Evolutionary conservation across 352 stramenopile species (phyloP), one percentile per base, ranked within the genome.

Genomic region (Peronospora farinosa): DNA sequence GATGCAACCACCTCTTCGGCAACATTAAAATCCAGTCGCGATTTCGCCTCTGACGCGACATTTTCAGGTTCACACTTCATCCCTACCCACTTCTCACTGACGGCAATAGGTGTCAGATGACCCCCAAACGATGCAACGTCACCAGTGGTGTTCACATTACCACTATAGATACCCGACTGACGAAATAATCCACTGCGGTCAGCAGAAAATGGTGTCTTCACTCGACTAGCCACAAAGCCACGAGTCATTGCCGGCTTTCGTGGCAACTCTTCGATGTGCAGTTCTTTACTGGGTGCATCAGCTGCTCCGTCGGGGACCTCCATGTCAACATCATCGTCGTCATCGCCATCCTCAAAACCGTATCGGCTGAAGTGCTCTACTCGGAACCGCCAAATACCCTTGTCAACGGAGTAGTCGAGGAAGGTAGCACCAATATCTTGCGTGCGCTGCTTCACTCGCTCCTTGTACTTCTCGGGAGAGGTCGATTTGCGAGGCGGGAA

Each of bases 351-450:
- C 37, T 77, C 65, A 44, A 93, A 79, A 4, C 78, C 82, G 41
- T 93, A 93, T 28, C 82, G 82, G 57, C 78, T 90, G 36, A 93
- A 93, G 42, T 93, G 82, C 49, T 93, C 80, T 13, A 91, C 82
- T 25, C 80, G 76, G 57, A 93, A 93, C 21, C 79, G 75, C 82
- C 82, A 93, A 50, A 91, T 76, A 40, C 82, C 82, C 23, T 72
- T 84, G 11, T 83, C 71, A 8, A 66, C 60, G 8, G 69, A 72
- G 57, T 93, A 93, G 48, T 91, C 79, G 9, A 93, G 60, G 51
- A 80, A 90, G 5, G 68, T 88, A 25, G 82, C 78, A 25, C 76
- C 78, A 47, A 91, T 91, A 52, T 88, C 76, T 23, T 71, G 56
- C 12, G 82, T 93, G 8, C 82, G 75, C 38, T 78, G 65, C 50